A percentile compares a stretch with the other conserved stretches of the same genome.
Evolutionary conservation across 2,329 filamentous ascomycete genomes (phyloP).

Genomic region (Leptographium procerum): DNA sequence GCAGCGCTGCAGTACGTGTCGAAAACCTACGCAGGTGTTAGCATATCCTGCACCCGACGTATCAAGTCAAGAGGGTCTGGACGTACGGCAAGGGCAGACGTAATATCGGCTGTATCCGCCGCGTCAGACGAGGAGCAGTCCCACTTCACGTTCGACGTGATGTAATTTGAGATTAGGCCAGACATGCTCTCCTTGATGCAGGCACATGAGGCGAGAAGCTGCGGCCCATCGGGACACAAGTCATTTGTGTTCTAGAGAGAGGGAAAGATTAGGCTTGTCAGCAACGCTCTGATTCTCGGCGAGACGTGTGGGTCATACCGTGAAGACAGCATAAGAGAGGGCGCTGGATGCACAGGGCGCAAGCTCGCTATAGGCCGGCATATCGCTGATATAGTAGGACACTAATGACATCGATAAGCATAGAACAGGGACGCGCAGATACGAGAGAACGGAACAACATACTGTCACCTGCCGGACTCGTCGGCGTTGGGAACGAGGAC

Average conservation of each 20-base stretch:
- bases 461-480: conserved; percentile 43
- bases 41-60: neutral
- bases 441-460: conserved; percentile 15
- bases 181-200: conserved; percentile 39
- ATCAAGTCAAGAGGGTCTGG: neutral
- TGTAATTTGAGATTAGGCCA: conserved; percentile 26
- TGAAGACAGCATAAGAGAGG: conserved; percentile 29
- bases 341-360: conserved; percentile 32
- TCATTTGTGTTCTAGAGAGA: conserved; percentile 23
- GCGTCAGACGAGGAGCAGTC: conserved; percentile 32
- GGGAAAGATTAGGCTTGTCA: neutral
- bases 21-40: conserved; percentile 20
- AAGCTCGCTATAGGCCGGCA: conserved; percentile 33
- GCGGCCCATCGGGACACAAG: conserved; percentile 33
- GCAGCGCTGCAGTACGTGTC: conserved; percentile 40
- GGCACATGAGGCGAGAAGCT: conserved; percentile 39
- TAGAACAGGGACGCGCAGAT: too few species aligned
- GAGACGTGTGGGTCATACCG: conserved; percentile 17
- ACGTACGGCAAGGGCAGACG: conserved; percentile 28
- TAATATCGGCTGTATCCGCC: conserved; percentile 24
- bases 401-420: conserved; percentile 20
- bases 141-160: conserved; percentile 33
- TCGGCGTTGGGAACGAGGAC: conserved; percentile 32
- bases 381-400: conserved; percentile 42
- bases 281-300: neutral